Evolutionary conservation across 495 filamentous ascomycete species (phyloP), one percentile per base, ranked within the genome.

Genomic region (Neurospora sublineolata): DNA sequence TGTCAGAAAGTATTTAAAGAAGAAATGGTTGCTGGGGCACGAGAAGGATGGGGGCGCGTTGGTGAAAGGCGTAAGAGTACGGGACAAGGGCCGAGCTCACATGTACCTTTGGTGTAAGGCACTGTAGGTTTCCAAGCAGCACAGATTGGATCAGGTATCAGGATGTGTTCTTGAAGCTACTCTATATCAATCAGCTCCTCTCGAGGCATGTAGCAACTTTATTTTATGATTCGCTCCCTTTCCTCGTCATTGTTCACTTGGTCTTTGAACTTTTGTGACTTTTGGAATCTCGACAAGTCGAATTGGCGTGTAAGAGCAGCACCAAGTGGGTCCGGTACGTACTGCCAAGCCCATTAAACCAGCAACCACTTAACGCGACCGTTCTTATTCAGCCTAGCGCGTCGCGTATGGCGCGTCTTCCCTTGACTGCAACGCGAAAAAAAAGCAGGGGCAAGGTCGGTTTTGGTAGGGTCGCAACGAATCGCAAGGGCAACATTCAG

Each of bases 311-410:
- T 67, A 46, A 68, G 40, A 68, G 33, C 70, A 67, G 4, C 27
- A 60, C 44, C 27, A 71, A 20, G 42, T 70, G 30, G 67, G 37
- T 69, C 23, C 10, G 37, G 36, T 37, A 68, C 20, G 36, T 52
- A 33, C 33, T 37, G 27, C 64, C 52, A 27, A 64, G 52, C 52
- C 52, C 52, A 60, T 60, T 30, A 60, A 60, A 60, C 68, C 74
- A 68, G 72, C 70, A 77, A 78, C 80, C 81, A 79, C 81, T 83
- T 82, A 80, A 83, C 82, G 80, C 81, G 82, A 74, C 39, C 40
- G 14, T 12, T 71, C 68, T 4, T 14, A 72, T 71, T n/a, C 37
- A 74, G 79, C 20, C 69, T 80, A 81, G 79, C 73, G 70, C 12
- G 30, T 73, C 76, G 71, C 76, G 75, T 77, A 58, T 71, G 6